Percentiles rank a stretch among this genome's conserved stretches.
These are phyloP conservation scores for Seiridium unicorne DNA, from an alignment of 2,329 filamentous ascomycete genomes.

Conservation along the genomic window DNA sequence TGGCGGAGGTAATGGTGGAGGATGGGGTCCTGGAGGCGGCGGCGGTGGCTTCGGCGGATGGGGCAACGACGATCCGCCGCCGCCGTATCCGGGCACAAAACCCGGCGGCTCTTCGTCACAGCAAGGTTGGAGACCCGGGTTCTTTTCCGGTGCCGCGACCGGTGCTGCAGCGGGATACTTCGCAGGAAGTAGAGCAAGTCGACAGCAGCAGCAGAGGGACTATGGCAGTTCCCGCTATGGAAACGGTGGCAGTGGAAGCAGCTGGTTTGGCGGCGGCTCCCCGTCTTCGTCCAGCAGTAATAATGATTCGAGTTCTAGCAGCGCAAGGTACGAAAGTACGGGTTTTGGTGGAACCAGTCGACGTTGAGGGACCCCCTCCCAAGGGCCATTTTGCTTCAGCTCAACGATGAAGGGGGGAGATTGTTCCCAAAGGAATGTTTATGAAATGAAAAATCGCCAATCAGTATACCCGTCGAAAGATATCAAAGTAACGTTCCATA, in stretches of 20 bases:
- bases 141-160: conserved; percentile 68
- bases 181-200: conserved; percentile 46
- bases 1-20: conserved; percentile 36
- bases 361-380: conserved; percentile 33
- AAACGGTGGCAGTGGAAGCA: conserved; percentile 17
- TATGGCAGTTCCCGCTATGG: conserved; percentile 32
- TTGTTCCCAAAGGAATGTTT: no score
- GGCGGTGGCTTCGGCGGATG: conserved; percentile 26
- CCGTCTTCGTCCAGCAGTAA: conserved; percentile 29
- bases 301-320: conserved; percentile 34
- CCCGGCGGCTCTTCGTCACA: conserved; percentile 25
- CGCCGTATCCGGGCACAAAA: conserved; percentile 49
- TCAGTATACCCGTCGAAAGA: no score
- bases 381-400: no score
- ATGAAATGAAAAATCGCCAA: no score
- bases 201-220: conserved; percentile 26
- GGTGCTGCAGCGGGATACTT: conserved; percentile 69
- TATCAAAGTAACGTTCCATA: no score
- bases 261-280: conserved; percentile 21
- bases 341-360: conserved; percentile 70
- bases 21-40: conserved; percentile 41
- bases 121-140: conserved; percentile 66
- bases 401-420: no score
- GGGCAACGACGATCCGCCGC: conserved; percentile 45
- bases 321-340: conserved; percentile 63